These are phyloP conservation scores for Conticribra guillardii DNA, from an alignment of 108 stramenopile species.

Conservation along the genomic window DNA sequence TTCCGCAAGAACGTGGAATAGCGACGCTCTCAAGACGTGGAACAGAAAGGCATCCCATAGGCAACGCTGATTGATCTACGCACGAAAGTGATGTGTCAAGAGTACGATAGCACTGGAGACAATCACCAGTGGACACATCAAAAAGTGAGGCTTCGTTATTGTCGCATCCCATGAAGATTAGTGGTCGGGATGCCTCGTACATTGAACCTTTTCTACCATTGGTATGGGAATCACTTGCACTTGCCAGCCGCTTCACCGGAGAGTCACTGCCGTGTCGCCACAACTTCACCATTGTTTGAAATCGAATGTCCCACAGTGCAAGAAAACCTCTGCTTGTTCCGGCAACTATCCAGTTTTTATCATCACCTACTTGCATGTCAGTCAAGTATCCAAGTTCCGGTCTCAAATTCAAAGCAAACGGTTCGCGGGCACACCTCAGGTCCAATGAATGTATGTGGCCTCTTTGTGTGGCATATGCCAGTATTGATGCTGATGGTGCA, in stretches of 20 bases:
- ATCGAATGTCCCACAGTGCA: constrained; percentile 82
- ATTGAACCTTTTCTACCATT: not conserved
- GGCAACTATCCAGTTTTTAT: constrained; percentile 88
- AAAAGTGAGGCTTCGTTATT: constrained; percentile 92
- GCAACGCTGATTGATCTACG: constrained; percentile 45
- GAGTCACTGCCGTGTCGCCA: constrained; percentile 88
- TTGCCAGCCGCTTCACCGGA: constrained; percentile 84
- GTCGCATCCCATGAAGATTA: constrained; percentile 87
- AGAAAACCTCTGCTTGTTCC: constrained; percentile 80
- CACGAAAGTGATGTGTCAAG: constrained; percentile 55
- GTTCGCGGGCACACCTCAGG: constrained; percentile 71
- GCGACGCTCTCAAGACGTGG: constrained; percentile 54
- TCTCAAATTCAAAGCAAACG: constrained; percentile 73
- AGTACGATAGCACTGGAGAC: constrained; percentile 84
- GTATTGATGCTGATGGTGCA: constrained; percentile 77
- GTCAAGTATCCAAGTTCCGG: constrained; percentile 91
- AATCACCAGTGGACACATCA: constrained; percentile 81
- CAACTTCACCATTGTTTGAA: constrained; percentile 79
- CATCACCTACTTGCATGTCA: constrained; percentile 82
- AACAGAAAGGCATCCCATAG: constrained; percentile 33
- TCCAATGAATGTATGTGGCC: constrained; percentile 87
- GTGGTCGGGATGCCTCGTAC: constrained; percentile 59
- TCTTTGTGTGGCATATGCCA: constrained; percentile 84
- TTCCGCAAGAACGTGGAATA: constrained; percentile 15
- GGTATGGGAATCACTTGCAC: constrained; percentile 55